A percentile compares a stretch with the other conserved stretches of the same genome.
Evolutionary conservation across 176 grass and related monocot genomes (phyloP).

Genomic region (Thalia dealbata): DNA sequence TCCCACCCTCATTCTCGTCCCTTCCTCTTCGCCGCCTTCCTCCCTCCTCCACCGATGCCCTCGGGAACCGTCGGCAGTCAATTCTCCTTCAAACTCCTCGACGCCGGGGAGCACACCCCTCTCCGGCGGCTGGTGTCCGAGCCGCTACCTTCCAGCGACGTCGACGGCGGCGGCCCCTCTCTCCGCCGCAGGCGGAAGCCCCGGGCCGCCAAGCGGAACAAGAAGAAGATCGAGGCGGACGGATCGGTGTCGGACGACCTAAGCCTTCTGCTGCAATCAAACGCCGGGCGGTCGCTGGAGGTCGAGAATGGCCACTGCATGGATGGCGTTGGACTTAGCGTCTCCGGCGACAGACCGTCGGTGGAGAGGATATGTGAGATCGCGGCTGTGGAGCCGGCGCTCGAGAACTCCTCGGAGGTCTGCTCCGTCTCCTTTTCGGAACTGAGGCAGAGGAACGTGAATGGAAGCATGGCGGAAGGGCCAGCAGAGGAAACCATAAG

Average conservation of each 20-base stretch:
- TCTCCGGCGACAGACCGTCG: conserved; percentile 31
- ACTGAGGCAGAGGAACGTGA: conserved; percentile 64
- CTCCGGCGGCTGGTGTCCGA: conserved; percentile 32
- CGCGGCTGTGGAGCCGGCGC: conserved; percentile 25
- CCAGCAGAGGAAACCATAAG: conserved; percentile 18
- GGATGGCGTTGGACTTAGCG: conserved; percentile 14
- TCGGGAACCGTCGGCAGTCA: conserved; percentile 14
- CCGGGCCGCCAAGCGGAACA: conserved; percentile 4
- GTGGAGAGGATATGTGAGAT: conserved; percentile 35
- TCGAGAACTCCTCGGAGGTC: conserved; percentile 32
- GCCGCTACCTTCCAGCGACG: conserved; percentile 13
- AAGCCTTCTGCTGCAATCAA: neutral
- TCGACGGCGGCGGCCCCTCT: conserved; percentile 10
- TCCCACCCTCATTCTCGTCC: too few species aligned
- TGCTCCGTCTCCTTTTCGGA: conserved; percentile 55
- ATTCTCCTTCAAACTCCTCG: conserved; percentile 81
- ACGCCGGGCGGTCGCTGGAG: neutral
- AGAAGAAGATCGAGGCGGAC: conserved; percentile 22
- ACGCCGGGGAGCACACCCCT: conserved; percentile 20
- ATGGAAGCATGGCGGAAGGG: conserved; percentile 32
- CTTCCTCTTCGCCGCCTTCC: too few species aligned
- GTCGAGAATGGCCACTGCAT: neutral
- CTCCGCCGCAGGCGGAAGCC: conserved; percentile 44
- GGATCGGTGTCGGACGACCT: conserved; percentile 16
- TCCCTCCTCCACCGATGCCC: too few species aligned